phyloP scores from a whole-genome alignment of 2,329 filamentous ascomycete species.

The Lachnellula suecica region DNA sequence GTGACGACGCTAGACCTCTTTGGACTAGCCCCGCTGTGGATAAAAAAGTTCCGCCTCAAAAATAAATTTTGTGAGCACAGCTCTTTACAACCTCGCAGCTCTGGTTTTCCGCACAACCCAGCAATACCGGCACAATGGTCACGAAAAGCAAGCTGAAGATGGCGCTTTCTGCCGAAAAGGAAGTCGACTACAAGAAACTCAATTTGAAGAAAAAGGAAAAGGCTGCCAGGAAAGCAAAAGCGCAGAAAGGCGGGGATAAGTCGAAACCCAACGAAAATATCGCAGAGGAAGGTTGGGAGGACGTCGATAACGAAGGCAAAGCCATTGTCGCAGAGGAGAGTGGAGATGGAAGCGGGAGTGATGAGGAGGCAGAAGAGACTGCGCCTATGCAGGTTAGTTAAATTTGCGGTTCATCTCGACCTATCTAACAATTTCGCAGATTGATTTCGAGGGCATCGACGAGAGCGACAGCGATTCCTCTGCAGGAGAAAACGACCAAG shows the following conservation, averaged over 20 bases:
- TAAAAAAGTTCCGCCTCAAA: conserved; percentile 15
- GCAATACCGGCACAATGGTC: conserved; percentile 29
- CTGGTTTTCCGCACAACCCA: conserved; percentile 2
- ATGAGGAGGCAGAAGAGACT: conserved; percentile 30
- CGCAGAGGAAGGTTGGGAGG: conserved; percentile 40
- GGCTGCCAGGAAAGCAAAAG: conserved; percentile 45
- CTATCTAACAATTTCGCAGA: conserved; percentile 32
- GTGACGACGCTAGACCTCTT: conserved; percentile 4
- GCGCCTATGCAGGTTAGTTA: conserved; percentile 23
- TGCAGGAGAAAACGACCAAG: conserved; percentile 45
- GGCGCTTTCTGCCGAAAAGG: conserved; percentile 55
- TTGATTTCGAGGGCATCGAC: conserved; percentile 55
- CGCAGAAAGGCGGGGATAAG: conserved; percentile 40
- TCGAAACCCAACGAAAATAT: conserved; percentile 28
- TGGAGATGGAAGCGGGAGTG: conserved; percentile 37
- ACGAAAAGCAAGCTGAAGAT: conserved; percentile 48
- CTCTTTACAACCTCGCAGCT: conserved; percentile 6
- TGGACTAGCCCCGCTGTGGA: background rate
- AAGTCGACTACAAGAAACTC: conserved; percentile 49
- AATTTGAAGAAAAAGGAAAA: conserved; percentile 37
- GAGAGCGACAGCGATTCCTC: conserved; percentile 59
- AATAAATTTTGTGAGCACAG: conserved; percentile 8
- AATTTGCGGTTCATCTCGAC: background rate
- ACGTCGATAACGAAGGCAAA: conserved; percentile 37
- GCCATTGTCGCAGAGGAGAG: conserved; percentile 30